Evolutionary conservation across 129 eudicot species (phyloP).

Genomic region (Helianthus annuus): DNA sequence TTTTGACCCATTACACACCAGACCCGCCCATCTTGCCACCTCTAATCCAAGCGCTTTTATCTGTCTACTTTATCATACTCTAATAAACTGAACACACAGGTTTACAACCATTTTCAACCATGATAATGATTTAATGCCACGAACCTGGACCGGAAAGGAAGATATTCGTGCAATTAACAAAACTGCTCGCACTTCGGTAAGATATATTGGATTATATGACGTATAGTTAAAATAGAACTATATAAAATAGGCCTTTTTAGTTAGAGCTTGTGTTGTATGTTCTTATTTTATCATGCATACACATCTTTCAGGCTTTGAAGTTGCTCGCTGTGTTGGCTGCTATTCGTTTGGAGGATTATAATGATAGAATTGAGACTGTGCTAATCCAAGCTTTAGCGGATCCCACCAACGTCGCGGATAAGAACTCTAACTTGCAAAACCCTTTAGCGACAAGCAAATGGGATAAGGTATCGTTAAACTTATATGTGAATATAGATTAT

Average conservation of each 20-base stretch:
- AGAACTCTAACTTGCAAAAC: constrained; percentile 42
- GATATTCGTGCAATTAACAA: constrained; percentile 85
- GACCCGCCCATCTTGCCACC: not conserved
- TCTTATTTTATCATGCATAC: not conserved
- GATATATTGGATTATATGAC: constrained; percentile 25
- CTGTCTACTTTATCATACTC: constrained; percentile 5
- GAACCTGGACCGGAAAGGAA: constrained; percentile 94
- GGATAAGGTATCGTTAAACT: constrained; percentile 54
- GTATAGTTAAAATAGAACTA: not conserved
- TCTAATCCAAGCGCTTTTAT: not conserved
- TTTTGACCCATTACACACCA: not conserved
- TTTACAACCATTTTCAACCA: constrained; percentile 81
- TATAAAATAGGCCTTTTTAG: not conserved
- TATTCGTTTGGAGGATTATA: constrained; percentile 63
- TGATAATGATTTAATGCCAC: constrained; percentile 87
- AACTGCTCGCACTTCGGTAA: constrained; percentile 84
- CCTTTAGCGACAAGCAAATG: constrained; percentile 85
- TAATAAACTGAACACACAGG: constrained; percentile 40
- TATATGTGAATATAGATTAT: not conserved
- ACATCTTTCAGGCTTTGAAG: constrained; percentile 57
- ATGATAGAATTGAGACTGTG: constrained; percentile 59
- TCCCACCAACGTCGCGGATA: constrained; percentile 37
- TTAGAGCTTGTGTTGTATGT: not conserved
- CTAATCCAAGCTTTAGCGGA: constrained; percentile 67
- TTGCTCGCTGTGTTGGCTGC: constrained; percentile 64